phyloP scores from a whole-genome alignment of 345 rosid genomes.

The Arabis alpina region DNA sequence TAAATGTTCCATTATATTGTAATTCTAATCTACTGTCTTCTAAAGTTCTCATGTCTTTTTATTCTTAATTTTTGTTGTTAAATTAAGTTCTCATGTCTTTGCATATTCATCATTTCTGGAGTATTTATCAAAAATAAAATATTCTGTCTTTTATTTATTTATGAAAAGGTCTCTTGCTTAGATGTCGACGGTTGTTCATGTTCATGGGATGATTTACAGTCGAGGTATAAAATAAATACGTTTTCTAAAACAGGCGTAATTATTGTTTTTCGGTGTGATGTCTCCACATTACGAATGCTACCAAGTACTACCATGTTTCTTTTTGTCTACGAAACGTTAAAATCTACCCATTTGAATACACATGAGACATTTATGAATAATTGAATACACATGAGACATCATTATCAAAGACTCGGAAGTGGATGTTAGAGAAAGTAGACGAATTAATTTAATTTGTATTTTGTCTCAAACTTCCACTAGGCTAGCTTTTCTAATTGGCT shows the following conservation, averaged over 20 bases:
- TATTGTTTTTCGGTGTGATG: not conserved
- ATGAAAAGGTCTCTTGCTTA: not conserved
- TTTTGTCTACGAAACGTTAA: not conserved
- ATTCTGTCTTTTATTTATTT: too few relatives aligned
- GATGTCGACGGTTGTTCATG: too few relatives aligned
- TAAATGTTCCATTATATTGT: not conserved
- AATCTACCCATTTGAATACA: not conserved
- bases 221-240: too few relatives aligned
- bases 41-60: not conserved
- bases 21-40: not conserved
- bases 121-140: not conserved
- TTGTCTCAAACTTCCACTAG: too few relatives aligned
- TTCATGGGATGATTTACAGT: too few relatives aligned
- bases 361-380: not conserved
- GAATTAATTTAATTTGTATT: not conserved
- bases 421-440: not conserved
- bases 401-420: constrained; percentile 6
- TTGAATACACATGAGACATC: not conserved
- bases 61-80: not conserved
- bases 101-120: not conserved
- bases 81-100: not conserved
- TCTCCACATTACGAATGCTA: not conserved
- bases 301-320: not conserved
- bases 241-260: not conserved
- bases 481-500: not conserved